Evolutionary conservation across 176 grass and related monocot genomes (phyloP).

Genomic region (Poa annua): DNA sequence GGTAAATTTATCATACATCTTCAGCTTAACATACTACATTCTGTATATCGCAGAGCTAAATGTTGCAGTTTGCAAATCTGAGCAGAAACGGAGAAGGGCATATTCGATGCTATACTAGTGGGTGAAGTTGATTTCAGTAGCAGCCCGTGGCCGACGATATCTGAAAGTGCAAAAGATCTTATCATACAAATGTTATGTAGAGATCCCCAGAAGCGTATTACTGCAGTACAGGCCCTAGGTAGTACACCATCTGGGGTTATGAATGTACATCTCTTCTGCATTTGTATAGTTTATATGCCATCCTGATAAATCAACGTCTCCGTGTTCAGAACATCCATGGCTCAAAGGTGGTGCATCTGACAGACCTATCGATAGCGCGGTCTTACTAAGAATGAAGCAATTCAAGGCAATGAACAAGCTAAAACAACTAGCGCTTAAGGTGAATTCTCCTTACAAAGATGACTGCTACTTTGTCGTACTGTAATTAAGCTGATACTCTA

Average conservation of each 20-base stretch:
- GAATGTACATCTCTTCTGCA: constrained; percentile 3
- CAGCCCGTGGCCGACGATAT: constrained; percentile 69
- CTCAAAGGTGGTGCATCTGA: constrained; percentile 78
- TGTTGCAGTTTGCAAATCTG: constrained; percentile 29
- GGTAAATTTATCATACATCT: constrained; percentile 42
- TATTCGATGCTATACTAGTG: constrained; percentile 63
- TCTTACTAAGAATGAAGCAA: constrained; percentile 83
- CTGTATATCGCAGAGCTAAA: neutral
- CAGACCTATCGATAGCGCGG: constrained; percentile 92
- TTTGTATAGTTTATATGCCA: neutral
- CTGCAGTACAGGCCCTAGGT: constrained; percentile 68
- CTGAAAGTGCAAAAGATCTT: constrained; percentile 74
- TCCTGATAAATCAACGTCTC: constrained; percentile 12
- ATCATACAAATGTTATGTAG: constrained; percentile 61
- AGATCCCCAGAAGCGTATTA: constrained; percentile 64
- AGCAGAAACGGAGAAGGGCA: constrained; percentile 78
- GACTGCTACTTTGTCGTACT: neutral
- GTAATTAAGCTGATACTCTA: constrained; percentile 4
- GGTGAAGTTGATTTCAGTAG: constrained; percentile 47
- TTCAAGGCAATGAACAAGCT: constrained; percentile 93
- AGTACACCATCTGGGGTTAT: constrained; percentile 20
- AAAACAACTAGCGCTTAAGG: constrained; percentile 89
- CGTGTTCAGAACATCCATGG: constrained; percentile 77
- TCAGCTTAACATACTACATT: constrained; percentile 31
- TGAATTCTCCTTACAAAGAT: constrained; percentile 36